Percentiles rank a stretch among this genome's conserved stretches.
Conservation (phyloP, 768 basidiomycete genomes). For the Macrolepiota dolichaula region DNA sequence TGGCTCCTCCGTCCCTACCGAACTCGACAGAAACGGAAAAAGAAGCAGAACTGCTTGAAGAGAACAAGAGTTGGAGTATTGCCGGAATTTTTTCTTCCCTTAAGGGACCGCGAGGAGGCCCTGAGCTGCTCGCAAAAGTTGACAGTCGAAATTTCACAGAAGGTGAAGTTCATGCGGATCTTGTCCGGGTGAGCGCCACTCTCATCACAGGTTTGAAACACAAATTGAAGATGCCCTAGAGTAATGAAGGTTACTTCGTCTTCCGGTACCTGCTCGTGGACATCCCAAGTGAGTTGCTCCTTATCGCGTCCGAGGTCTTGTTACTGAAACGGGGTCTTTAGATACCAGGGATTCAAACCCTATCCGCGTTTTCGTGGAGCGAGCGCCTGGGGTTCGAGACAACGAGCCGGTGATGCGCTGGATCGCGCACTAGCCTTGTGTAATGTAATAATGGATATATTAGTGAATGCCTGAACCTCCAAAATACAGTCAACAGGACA, state of each 20-base stretch:
- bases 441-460: constrained; percentile 20
- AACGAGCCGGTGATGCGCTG: constrained; percentile 71
- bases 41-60: constrained; percentile 20
- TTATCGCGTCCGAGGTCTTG: constrained; percentile 19
- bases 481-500: background rate
- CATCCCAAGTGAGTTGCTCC: constrained; percentile 61
- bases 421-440: constrained; percentile 36
- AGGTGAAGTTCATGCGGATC: constrained; percentile 79
- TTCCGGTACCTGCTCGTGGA: constrained; percentile 78
- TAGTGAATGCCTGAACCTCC: constrained; percentile 9
- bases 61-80: constrained; percentile 48
- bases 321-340: constrained; percentile 23
- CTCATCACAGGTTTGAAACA: constrained; percentile 11
- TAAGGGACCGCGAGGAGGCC: constrained; percentile 32
- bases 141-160: constrained; percentile 55
- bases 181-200: constrained; percentile 58
- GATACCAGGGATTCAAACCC: constrained; percentile 62
- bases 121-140: constrained; percentile 26
- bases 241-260: constrained; percentile 73
- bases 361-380: constrained; percentile 68
- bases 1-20: constrained; percentile 31
- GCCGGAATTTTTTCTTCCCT: constrained; percentile 71
- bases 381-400: constrained; percentile 61
- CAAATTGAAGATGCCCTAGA: constrained; percentile 35
- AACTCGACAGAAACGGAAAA: constrained; percentile 22